Evolutionary conservation across 164 flowering plant genomes (phyloP).

Genomic region (Magnolia officinalis): DNA sequence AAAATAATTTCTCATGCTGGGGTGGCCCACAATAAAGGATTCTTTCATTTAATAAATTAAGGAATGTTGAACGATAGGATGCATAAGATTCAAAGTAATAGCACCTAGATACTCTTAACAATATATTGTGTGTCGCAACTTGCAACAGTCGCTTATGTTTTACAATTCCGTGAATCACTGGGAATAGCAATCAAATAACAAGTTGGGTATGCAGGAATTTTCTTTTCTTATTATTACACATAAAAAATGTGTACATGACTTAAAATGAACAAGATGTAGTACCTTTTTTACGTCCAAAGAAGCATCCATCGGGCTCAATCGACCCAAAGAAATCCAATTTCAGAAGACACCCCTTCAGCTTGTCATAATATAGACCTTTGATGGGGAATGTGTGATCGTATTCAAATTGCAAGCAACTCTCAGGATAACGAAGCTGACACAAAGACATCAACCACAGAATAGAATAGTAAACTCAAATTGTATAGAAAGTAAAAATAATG

Average conservation of each 20-base stretch:
- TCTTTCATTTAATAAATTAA: no score
- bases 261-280: conserved; percentile 2
- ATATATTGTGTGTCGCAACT: no score
- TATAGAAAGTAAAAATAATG: not conserved
- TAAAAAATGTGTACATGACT: not conserved
- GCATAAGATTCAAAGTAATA: no score
- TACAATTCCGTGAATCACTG: not conserved
- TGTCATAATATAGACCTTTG: conserved; percentile 84
- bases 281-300: conserved; percentile 89
- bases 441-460: conserved; percentile 6
- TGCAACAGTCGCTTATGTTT: no score
- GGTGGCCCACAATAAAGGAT: no score
- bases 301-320: conserved; percentile 90
- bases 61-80: no score
- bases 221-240: not conserved
- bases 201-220: not conserved
- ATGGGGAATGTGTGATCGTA: conserved; percentile 84
- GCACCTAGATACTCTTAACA: no score
- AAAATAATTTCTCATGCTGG: no score
- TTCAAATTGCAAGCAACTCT: conserved; percentile 55
- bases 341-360: conserved; percentile 76
- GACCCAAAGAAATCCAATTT: conserved; percentile 94
- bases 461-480: conserved; percentile 7
- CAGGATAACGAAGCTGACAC: conserved; percentile 80
- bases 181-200: not conserved